Evolutionary conservation across 768 basidiomycete genomes (phyloP).

Genomic region (Leccinum arenicola): DNA sequence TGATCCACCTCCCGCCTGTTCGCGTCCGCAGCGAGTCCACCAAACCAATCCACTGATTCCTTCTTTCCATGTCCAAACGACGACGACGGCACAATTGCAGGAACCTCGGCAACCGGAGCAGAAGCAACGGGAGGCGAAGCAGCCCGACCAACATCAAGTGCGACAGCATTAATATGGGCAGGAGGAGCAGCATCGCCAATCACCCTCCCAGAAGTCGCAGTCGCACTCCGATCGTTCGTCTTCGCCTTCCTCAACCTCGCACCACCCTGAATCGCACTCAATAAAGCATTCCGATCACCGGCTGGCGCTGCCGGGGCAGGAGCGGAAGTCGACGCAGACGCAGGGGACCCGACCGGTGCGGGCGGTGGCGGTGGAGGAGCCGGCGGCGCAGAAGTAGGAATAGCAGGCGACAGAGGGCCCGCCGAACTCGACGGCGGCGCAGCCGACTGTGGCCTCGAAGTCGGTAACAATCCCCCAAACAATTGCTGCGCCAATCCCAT

Average conservation of each 20-base stretch:
- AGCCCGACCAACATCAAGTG: conserved; percentile 30
- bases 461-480: conserved; percentile 72
- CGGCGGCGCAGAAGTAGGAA: conserved; percentile 35
- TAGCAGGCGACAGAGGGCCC: conserved; percentile 30
- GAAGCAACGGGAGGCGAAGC: conserved; percentile 19
- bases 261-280: conserved; percentile 80
- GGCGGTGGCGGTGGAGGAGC: conserved; percentile 37
- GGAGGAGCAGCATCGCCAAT: conserved; percentile 74
- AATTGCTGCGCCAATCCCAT: conserved; percentile 74
- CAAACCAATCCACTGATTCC: conserved; percentile 91
- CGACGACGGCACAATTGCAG: conserved; percentile 15
- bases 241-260: conserved; percentile 66
- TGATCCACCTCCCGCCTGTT: conserved; percentile 48
- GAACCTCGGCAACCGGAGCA: conserved; percentile 20
- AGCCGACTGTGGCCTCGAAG: conserved; percentile 53
- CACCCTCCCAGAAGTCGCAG: conserved; percentile 70
- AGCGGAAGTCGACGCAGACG: conserved; percentile 31
- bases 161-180: conserved; percentile 55
- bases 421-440: conserved; percentile 30
- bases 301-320: conserved; percentile 43
- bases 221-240: conserved; percentile 81
- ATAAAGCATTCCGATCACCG: conserved; percentile 61
- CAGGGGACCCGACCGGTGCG: conserved; percentile 14
- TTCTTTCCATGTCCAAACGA: conserved; percentile 45
- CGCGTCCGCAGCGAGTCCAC: conserved; percentile 65